Conservation (phyloP, 139 green algal species). For the Yamagishiella unicocca region DNA sequence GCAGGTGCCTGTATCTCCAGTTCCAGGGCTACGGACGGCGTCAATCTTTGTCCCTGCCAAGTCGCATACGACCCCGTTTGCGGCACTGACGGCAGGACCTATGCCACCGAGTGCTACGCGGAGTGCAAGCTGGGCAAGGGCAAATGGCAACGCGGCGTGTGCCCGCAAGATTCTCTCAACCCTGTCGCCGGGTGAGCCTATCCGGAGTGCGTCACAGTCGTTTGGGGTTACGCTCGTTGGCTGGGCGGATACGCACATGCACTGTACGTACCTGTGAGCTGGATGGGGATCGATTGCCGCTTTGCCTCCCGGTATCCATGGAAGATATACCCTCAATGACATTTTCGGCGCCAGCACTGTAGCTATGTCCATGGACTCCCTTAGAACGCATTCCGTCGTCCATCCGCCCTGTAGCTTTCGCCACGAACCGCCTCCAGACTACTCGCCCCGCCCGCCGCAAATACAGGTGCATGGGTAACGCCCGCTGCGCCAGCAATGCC, state of each 20-base stretch:
- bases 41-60: too few species aligned
- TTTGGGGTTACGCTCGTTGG: background rate
- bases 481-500: conserved; percentile 14
- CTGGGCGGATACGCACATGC: background rate
- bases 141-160: background rate
- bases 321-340: too few species aligned
- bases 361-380: too few species aligned
- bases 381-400: background rate
- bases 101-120: conserved; percentile 25
- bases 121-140: background rate
- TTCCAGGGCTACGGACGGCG: conserved; percentile 13
- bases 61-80: conserved; percentile 32
- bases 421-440: too few species aligned
- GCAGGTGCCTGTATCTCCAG: too few species aligned
- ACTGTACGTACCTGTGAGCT: background rate
- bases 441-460: too few species aligned
- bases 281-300: too few species aligned
- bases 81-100: conserved; percentile 45
- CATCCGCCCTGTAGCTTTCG: too few species aligned
- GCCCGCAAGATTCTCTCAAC: background rate
- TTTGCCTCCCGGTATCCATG: too few species aligned
- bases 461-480: conserved; percentile 9
- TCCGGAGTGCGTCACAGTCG: too few species aligned
- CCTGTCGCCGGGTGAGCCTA: conserved; percentile 12
- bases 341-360: too few species aligned